phyloP scores from a whole-genome alignment of 2,329 filamentous ascomycete genomes.

The Aspergillus ruber region DNA sequence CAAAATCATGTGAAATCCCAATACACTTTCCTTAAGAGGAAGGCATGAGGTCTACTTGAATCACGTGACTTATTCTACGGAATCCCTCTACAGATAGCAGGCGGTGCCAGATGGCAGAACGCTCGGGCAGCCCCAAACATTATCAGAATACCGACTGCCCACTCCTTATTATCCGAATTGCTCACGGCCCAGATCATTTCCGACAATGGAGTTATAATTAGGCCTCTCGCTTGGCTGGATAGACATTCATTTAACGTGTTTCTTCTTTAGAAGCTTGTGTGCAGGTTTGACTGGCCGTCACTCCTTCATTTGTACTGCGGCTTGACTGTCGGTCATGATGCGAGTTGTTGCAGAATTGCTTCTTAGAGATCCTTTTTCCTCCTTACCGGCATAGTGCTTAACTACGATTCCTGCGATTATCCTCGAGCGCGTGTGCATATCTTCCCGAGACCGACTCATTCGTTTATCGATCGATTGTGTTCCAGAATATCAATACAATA shows the following conservation, averaged over 20 bases:
- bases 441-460: neutral
- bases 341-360: conserved; percentile 19
- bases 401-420: neutral
- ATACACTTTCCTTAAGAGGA: too few species aligned
- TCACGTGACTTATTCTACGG: too few species aligned
- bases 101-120: neutral
- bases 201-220: neutral
- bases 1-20: too few species aligned
- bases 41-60: too few species aligned
- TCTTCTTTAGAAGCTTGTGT: neutral
- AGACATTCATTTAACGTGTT: neutral
- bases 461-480: conserved; percentile 1
- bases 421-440: neutral
- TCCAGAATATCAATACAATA: neutral
- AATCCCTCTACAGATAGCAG: neutral
- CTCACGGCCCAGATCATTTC: neutral
- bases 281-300: neutral
- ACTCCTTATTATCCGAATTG: neutral
- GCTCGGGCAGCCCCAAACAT: neutral
- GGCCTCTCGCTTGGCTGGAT: neutral
- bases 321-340: conserved; percentile 20
- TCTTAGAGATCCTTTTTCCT: conserved; percentile 13
- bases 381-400: neutral
- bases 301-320: conserved; percentile 1
- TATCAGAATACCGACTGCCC: neutral